phyloP scores from a whole-genome alignment of 176 grass and related monocot species.

The Tuctoria greenei region DNA sequence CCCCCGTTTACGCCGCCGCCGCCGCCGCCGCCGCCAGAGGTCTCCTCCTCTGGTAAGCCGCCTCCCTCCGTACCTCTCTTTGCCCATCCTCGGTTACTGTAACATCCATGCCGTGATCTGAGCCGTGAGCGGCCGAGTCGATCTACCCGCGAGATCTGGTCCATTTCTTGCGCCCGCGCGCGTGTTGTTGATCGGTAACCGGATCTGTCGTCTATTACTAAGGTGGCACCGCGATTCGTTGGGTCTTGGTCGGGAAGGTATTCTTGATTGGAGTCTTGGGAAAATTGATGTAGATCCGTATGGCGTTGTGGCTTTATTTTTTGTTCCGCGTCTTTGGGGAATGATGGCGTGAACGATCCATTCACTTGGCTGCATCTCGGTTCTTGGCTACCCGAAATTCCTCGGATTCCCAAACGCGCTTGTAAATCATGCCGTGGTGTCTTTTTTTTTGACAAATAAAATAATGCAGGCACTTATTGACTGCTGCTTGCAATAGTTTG shows the following conservation, averaged over 20 bases:
- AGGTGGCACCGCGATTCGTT: background rate
- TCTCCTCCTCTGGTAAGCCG: conserved; percentile 4
- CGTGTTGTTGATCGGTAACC: background rate
- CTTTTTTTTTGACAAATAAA: background rate
- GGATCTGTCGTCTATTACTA: conserved; percentile 6
- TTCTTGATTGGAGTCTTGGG: no score
- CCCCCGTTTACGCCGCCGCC: background rate
- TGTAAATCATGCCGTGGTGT: background rate
- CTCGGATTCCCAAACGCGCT: background rate
- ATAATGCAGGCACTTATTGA: background rate
- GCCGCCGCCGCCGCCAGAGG: background rate
- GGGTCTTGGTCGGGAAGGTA: background rate
- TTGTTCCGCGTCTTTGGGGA: background rate
- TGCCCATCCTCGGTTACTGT: background rate
- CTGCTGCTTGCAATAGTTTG: background rate
- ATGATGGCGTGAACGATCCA: background rate
- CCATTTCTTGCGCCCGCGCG: background rate
- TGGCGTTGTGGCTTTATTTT: background rate
- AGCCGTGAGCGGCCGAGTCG: no score
- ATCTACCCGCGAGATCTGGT: conserved; percentile 20
- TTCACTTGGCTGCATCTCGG: background rate
- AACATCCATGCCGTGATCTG: background rate
- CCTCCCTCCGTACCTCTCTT: background rate
- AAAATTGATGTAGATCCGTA: background rate
- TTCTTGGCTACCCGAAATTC: background rate